A percentile compares a stretch with the other conserved stretches of the same genome.
These are phyloP conservation scores for Populus deltoides DNA, from an alignment of 345 rosid species.

Conservation along the genomic window DNA sequence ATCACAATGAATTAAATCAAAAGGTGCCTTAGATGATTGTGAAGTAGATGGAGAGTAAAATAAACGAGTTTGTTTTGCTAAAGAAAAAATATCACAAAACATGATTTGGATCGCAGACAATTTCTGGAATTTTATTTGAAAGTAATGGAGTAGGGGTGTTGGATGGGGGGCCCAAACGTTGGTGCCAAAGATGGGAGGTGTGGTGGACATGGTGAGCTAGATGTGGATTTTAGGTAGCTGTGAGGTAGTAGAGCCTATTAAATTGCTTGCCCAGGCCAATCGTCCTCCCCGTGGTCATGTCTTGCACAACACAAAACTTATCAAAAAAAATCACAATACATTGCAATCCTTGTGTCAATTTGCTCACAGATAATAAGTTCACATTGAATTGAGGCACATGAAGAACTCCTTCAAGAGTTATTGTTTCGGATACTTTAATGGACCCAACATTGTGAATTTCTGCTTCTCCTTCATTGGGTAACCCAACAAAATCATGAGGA, in stretches of 20 bases:
- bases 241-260: background rate
- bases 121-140: background rate
- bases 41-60: background rate
- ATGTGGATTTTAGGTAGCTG: background rate
- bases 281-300: background rate
- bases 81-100: slow-evolving; percentile 7
- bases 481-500: background rate
- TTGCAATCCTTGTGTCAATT: background rate
- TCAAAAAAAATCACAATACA: background rate
- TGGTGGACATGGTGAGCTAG: background rate
- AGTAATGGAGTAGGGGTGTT: background rate
- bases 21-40: background rate
- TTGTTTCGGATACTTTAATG: background rate
- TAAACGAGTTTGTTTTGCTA: background rate
- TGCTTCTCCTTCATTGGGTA: background rate
- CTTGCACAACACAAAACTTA: slow-evolving; percentile 6
- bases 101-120: background rate
- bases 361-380: slow-evolving; percentile 4
- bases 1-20: slow-evolving; percentile 16
- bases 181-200: slow-evolving; percentile 1
- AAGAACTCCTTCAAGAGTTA: background rate
- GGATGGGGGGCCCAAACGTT: background rate
- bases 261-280: slow-evolving; percentile 13
- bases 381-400: slow-evolving; percentile 7
- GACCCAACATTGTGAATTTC: background rate